Percentiles rank a stretch among this genome's conserved stretches.
Conservation (phyloP, 2,329 filamentous ascomycete genomes). For the Lasiodiplodia hormozganensis region DNA sequence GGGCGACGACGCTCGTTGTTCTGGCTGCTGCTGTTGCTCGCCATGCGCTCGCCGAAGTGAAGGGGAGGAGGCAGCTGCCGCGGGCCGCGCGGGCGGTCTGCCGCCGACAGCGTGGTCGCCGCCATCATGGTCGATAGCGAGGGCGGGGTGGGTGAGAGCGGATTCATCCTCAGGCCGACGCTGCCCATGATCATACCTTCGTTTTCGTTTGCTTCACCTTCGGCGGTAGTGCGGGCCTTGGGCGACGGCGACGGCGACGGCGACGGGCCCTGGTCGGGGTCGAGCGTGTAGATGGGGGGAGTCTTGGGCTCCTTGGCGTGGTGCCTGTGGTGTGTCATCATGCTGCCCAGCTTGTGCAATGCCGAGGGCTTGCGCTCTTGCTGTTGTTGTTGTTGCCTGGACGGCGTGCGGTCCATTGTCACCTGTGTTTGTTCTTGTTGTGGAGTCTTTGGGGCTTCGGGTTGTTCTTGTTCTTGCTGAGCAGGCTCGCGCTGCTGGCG, state of each 20-base stretch:
- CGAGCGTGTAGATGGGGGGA: not conserved
- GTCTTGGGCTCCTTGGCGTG: not conserved
- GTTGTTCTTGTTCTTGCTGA: not conserved
- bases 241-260: not conserved
- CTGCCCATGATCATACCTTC: not conserved
- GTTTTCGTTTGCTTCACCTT: not conserved
- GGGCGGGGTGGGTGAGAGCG: not conserved
- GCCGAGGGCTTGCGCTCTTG: not conserved
- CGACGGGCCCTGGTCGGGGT: constrained; percentile 2
- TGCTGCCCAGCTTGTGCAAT: not conserved
- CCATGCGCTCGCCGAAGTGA: not conserved
- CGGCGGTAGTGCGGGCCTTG: not conserved
- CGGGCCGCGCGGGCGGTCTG: not conserved
- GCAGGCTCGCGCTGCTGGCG: not conserved
- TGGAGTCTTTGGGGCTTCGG: not conserved
- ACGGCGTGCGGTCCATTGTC: not conserved
- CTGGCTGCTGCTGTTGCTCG: not conserved
- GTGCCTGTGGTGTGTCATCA: not conserved
- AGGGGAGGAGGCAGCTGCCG: not conserved
- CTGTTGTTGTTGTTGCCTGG: not conserved
- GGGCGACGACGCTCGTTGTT: not conserved
- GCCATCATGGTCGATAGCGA: not conserved
- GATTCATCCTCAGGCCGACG: not conserved
- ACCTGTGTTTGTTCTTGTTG: not conserved
- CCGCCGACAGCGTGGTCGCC: too few species aligned